A percentile compares a stretch with the other conserved stretches of the same genome.
These are phyloP conservation scores for Phytophthora cactorum DNA, from an alignment of 352 stramenopile genomes.

Conservation along the genomic window DNA sequence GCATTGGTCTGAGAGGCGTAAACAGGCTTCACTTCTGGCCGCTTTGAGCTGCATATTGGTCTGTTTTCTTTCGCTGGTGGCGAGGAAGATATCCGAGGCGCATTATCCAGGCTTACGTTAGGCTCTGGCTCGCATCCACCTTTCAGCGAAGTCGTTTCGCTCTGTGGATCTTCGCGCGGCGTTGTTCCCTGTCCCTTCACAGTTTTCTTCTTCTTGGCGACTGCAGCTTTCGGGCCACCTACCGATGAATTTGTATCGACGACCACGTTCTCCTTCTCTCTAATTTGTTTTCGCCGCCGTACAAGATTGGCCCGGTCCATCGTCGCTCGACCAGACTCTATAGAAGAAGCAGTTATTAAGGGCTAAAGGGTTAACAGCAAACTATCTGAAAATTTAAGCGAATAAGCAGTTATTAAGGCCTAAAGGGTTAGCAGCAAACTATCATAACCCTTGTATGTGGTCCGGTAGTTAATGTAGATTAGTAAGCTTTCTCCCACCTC, in stretches of 20 bases:
- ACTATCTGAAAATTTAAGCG: too few species aligned
- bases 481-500: too few species aligned
- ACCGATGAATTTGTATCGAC: constrained; percentile 3
- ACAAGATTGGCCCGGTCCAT: constrained; percentile 49
- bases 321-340: not conserved
- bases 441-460: too few species aligned
- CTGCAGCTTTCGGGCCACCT: constrained; percentile 1
- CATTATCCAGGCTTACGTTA: not conserved
- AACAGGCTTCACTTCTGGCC: not conserved
- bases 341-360: too few species aligned
- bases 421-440: too few species aligned
- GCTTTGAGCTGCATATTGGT: constrained; percentile 4
- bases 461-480: too few species aligned
- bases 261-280: constrained; percentile 22
- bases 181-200: constrained; percentile 6
- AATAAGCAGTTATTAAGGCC: too few species aligned
- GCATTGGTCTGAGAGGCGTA: constrained; percentile 29
- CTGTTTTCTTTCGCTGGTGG: not conserved
- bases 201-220: constrained; percentile 22
- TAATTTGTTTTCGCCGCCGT: constrained; percentile 44
- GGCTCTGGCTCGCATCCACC: not conserved
- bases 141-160: constrained; percentile 2
- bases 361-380: too few species aligned
- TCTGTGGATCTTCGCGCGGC: not conserved
- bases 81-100: not conserved